Percentiles rank a stretch among this genome's conserved stretches.
These are phyloP conservation scores for Coemansia sp. DNA, from an alignment of 192 early-diverging fungal genomes.

Conservation along the genomic window DNA sequence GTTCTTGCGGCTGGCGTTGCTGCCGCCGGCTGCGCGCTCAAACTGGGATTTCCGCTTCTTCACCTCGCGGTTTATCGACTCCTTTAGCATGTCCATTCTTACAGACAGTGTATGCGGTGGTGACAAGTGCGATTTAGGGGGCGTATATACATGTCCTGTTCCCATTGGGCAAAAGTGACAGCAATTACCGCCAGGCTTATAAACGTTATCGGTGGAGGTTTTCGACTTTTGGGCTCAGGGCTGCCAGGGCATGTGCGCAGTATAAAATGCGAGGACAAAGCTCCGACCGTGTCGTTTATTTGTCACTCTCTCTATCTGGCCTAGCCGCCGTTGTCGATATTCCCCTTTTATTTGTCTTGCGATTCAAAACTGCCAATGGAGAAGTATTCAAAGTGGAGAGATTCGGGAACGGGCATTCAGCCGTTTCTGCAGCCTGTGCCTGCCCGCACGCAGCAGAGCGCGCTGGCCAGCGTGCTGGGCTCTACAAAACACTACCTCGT, in stretches of 20 bases:
- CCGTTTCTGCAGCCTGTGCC: constrained; percentile 74
- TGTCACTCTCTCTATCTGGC: too few relatives aligned
- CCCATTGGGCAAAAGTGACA: too few relatives aligned
- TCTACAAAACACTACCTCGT: constrained; percentile 17
- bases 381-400: constrained; percentile 86
- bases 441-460: constrained; percentile 24
- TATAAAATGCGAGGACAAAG: background rate
- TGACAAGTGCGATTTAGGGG: too few relatives aligned
- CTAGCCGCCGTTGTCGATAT: too few relatives aligned
- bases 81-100: constrained; percentile 62
- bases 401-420: constrained; percentile 83
- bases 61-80: constrained; percentile 56
- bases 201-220: background rate
- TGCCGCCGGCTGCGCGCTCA: constrained; percentile 26
- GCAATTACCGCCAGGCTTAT: too few relatives aligned
- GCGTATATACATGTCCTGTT: background rate
- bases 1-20: constrained; percentile 4
- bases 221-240: background rate
- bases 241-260: too few relatives aligned
- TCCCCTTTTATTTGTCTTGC: background rate
- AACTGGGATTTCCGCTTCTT: constrained; percentile 66
- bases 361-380: constrained; percentile 55
- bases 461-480: constrained; percentile 4
- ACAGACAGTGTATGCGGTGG: background rate
- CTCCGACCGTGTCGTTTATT: too few relatives aligned